Evolutionary conservation across 2,329 filamentous ascomycete species (phyloP).

Genomic region (Penicillium oxalicum): DNA sequence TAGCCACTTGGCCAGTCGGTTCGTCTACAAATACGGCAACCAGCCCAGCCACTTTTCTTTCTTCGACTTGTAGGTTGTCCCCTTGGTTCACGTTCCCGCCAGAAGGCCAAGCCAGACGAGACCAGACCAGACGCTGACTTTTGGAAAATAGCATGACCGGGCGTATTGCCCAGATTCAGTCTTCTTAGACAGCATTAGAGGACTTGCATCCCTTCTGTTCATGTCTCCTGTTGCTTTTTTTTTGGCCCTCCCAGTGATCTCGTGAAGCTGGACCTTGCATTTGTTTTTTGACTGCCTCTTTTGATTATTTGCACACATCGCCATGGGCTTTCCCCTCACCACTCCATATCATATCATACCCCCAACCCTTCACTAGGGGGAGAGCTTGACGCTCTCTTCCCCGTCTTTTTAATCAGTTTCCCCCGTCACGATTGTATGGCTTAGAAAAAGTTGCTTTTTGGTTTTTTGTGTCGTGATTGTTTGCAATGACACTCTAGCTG

Average conservation of each 20-base stretch:
- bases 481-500: too few species aligned
- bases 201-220: slow-evolving; percentile 11
- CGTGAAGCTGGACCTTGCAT: not conserved
- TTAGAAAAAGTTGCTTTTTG: slow-evolving; percentile 10
- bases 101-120: too few species aligned
- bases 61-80: slow-evolving; percentile 80
- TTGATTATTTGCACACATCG: not conserved
- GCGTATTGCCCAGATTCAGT: slow-evolving; percentile 26
- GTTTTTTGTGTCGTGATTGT: too few species aligned
- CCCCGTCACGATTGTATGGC: slow-evolving; percentile 15
- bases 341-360: not conserved
- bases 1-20: slow-evolving; percentile 87
- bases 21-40: slow-evolving; percentile 93
- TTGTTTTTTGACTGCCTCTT: not conserved
- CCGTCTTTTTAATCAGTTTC: slow-evolving; percentile 4
- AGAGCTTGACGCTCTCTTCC: not conserved
- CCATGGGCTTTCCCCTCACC: not conserved
- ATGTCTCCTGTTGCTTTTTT: slow-evolving; percentile 1
- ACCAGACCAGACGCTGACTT: not conserved
- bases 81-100: too few species aligned
- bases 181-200: slow-evolving; percentile 17
- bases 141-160: slow-evolving; percentile 32
- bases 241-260: not conserved
- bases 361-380: not conserved
- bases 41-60: slow-evolving; percentile 94